Base-by-base conservation (phyloP, 202 grass and related monocot species). In the Bolboschoenoplectus hybrid region DNA sequence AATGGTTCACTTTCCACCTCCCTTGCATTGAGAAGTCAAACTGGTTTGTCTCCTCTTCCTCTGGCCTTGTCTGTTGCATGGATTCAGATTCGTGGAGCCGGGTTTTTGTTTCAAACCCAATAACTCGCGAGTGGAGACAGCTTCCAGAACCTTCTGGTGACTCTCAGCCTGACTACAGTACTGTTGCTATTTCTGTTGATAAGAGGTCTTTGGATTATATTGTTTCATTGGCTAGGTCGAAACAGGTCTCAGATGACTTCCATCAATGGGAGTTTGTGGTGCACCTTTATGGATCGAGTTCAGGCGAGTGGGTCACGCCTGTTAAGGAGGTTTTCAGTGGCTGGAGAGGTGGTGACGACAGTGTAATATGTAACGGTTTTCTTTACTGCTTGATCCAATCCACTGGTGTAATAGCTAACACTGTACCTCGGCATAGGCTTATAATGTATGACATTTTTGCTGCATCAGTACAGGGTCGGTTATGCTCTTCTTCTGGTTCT, bases 301-400 rank as follows among this genome's bases (percentile, higher is more conserved):
- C 47, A 68, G 82, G 83, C 64, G 82, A 80, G 57, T 97, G 94
- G 94, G 63, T 81, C 74, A 86, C 64, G 72, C 86, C 75, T 14
- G 61, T 83, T 65, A 89, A 65, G 52, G 94, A 97, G 87, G 87
- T 94, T 55, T 90, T 97, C 12, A 65, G 73, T 47, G 94, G 94
- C 78, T 97, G 94, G 94, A 93, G 94, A 90, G 90, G 94, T 32
- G 91, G 94, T 39, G 91, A 92, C 73, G 90, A 97, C 60, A 94
- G 94, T 60, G 91, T 92, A 13, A 97, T 97, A 81, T 97, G 94
- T 8, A 86, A 81, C 14, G 85, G 91, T 57, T 70, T 92, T 17
- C 47, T 97, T 57, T 97, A 92, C 78, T 97, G 91, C 74, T 92
- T 97, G 85, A 89, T 97, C 87, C 94, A 97, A 67, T 97, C 91